Conservation (phyloP, 2,329 filamentous ascomycete genomes). For the Rhynchosporium graminicola region DNA sequence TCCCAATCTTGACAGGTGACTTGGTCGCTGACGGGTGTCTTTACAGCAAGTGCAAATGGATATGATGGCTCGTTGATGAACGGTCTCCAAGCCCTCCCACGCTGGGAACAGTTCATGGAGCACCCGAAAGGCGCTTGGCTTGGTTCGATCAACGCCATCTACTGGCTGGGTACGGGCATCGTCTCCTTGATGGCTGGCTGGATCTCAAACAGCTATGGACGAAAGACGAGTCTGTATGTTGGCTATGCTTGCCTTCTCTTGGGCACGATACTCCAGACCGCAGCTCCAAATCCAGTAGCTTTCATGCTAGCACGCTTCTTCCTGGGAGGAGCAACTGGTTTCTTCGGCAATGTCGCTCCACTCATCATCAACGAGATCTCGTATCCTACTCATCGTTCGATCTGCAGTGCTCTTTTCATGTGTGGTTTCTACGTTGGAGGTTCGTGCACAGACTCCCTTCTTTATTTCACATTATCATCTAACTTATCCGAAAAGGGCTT, state of each 20-base stretch:
- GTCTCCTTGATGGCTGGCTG: background rate
- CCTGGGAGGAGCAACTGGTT: too few relatives aligned
- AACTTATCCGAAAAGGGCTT: constrained; percentile 39
- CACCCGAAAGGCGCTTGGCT: constrained; percentile 18
- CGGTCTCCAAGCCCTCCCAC: constrained; percentile 40
- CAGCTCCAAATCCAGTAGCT: too few relatives aligned
- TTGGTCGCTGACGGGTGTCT: too few relatives aligned
- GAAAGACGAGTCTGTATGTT: background rate
- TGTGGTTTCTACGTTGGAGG: constrained; percentile 29
- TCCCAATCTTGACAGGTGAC: too few relatives aligned
- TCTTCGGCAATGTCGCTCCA: constrained; percentile 11
- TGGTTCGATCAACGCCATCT: constrained; percentile 15
- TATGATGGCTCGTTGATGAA: constrained; percentile 35
- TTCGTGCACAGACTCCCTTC: background rate
- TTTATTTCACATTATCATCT: constrained; percentile 37
- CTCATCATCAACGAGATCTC: constrained; percentile 25
- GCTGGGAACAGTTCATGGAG: constrained; percentile 38
- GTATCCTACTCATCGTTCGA: constrained; percentile 28
- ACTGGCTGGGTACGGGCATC: constrained; percentile 13
- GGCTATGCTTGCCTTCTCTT: constrained; percentile 5
- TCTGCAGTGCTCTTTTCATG: constrained; percentile 30
- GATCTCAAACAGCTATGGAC: background rate
- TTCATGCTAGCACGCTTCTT: too few relatives aligned
- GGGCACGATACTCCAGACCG: too few relatives aligned
- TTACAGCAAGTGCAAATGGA: constrained; percentile 11